Percentiles rank a stretch among this genome's conserved stretches.
These are phyloP conservation scores for Geranomyces michiganensis DNA, from an alignment of 192 early-diverging fungal species.

Conservation along the genomic window DNA sequence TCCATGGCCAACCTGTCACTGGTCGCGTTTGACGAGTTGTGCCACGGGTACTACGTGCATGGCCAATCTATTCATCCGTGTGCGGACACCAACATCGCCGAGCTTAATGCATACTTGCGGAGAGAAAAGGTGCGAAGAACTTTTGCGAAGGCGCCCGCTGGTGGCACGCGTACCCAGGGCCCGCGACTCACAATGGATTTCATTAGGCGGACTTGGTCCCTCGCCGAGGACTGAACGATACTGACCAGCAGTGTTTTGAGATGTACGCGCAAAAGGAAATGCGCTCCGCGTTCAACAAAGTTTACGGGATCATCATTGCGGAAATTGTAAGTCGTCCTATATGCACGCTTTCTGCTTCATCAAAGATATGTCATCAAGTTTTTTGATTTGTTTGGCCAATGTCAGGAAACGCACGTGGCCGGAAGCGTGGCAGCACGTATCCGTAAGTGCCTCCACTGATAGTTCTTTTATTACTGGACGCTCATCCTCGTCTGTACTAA, in stretches of 20 bases:
- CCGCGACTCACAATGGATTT: neutral
- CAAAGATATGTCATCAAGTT: no score
- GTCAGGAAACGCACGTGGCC: neutral
- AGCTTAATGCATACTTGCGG: slow-evolving; percentile 47
- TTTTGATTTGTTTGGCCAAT: neutral
- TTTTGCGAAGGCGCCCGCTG: neutral
- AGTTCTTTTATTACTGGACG: no score
- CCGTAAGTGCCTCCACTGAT: no score
- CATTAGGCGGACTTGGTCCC: slow-evolving; percentile 56
- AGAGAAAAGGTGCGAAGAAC: slow-evolving; percentile 53
- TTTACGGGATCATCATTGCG: slow-evolving; percentile 44
- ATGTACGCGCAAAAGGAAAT: slow-evolving; percentile 47
- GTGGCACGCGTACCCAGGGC: neutral
- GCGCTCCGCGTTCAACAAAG: slow-evolving; percentile 46
- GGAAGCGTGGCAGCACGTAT: slow-evolving; percentile 14
- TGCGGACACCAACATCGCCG: slow-evolving; percentile 51
- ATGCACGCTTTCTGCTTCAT: neutral
- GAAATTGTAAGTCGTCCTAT: slow-evolving; percentile 7
- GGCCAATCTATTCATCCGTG: slow-evolving; percentile 51
- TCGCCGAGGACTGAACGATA: slow-evolving; percentile 48
- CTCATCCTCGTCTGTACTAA: neutral
- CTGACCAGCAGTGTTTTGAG: slow-evolving; percentile 58
- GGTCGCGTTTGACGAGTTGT: slow-evolving; percentile 56
- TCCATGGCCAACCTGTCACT: slow-evolving; percentile 56
- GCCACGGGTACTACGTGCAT: slow-evolving; percentile 64